These are phyloP conservation scores for Penicillium flavigenum DNA, from an alignment of 495 filamentous ascomycete genomes.

Conservation along the genomic window DNA sequence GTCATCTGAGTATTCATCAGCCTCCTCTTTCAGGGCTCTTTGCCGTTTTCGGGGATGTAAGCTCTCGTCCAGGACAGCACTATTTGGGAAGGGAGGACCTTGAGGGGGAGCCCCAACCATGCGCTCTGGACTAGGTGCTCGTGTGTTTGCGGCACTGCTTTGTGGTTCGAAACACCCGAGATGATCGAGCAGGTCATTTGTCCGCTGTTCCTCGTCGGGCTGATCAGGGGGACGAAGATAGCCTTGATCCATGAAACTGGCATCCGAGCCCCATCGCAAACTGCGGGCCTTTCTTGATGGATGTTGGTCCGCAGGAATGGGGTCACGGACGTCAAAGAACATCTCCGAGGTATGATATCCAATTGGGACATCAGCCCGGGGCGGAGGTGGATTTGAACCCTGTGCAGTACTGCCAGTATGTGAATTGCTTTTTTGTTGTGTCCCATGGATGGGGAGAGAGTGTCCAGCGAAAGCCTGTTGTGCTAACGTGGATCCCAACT, in stretches of 20 bases:
- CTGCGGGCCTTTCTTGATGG: conserved; percentile 37
- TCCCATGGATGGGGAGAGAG: conserved; percentile 27
- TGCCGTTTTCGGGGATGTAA: conserved; percentile 38
- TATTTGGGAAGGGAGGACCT: conserved; percentile 4
- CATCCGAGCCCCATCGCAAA: conserved; percentile 66
- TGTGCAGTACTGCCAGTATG: conserved; percentile 23
- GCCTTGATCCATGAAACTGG: conserved; percentile 56
- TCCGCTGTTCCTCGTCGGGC: conserved; percentile 55
- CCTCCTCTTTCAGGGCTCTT: conserved; percentile 38
- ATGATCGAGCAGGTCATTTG: conserved; percentile 51
- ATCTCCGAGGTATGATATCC: conserved; percentile 47
- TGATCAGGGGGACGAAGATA: conserved; percentile 55
- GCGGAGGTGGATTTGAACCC: conserved; percentile 17
- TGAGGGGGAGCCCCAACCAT: conserved; percentile 20
- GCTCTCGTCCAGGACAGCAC: conserved; percentile 25
- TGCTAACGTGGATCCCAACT: conserved; percentile 30
- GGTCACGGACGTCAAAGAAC: conserved; percentile 46
- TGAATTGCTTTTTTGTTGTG: conserved; percentile 19
- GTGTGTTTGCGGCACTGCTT: conserved; percentile 56
- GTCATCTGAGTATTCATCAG: conserved; percentile 40
- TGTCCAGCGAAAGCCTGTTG: conserved; percentile 34
- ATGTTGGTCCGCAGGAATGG: conserved; percentile 43
- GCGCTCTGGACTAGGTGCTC: conserved; percentile 56
- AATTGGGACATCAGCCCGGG: conserved; percentile 28
- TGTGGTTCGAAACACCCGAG: conserved; percentile 54